Evolutionary conservation across 2,329 filamentous ascomycete species (phyloP).

Genomic region (Exophiala calicioides): DNA sequence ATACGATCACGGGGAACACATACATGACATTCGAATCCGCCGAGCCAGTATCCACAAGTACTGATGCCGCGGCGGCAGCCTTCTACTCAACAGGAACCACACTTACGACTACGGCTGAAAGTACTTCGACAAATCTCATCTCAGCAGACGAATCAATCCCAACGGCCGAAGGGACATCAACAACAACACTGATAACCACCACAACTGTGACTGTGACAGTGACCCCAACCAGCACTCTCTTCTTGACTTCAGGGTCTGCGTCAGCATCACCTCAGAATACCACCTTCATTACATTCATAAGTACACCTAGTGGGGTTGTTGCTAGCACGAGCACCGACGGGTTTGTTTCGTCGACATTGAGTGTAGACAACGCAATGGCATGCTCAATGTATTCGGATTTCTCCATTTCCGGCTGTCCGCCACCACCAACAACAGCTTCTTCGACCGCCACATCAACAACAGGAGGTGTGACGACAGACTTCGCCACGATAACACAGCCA

Average conservation of each 20-base stretch:
- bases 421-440: slow-evolving; percentile 2
- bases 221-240: slow-evolving; percentile 11
- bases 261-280: background rate
- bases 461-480: slow-evolving; percentile 8
- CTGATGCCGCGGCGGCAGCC: too few species aligned
- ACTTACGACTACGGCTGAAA: background rate
- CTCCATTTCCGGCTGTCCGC: slow-evolving; percentile 10
- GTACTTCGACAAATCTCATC: background rate
- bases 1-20: slow-evolving; percentile 5
- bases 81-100: background rate
- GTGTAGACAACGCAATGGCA: background rate
- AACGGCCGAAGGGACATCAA: slow-evolving; percentile 6
- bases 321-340: background rate
- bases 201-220: slow-evolving; percentile 8
- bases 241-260: background rate
- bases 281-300: slow-evolving; percentile 11
- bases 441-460: background rate
- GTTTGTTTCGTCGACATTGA: slow-evolving; percentile 7
- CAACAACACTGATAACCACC: slow-evolving; percentile 7
- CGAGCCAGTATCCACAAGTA: too few species aligned
- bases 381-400: slow-evolving; percentile 11
- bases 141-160: background rate
- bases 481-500: slow-evolving; percentile 13
- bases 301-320: background rate
- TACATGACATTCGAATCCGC: slow-evolving; percentile 5